phyloP scores from a whole-genome alignment of 345 rosid genomes.

The Streptanthus diversifolius region DNA sequence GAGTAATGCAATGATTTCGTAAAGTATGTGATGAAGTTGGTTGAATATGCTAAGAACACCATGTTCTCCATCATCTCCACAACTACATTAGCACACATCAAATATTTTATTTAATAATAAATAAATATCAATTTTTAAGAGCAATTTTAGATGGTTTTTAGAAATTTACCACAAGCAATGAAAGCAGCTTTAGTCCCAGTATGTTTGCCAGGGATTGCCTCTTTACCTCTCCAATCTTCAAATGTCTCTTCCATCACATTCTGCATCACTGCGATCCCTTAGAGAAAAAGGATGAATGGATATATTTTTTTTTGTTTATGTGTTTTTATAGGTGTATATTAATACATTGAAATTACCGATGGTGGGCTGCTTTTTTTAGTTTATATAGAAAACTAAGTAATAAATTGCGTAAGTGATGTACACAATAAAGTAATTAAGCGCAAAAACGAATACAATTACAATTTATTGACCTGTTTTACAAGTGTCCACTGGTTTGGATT shows the following conservation, averaged over 20 bases:
- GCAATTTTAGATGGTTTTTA: not conserved
- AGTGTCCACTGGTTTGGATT: not conserved
- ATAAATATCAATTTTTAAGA: not conserved
- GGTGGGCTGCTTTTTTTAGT: slow-evolving; percentile 4
- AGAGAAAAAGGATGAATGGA: not conserved
- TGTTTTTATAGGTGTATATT: not conserved
- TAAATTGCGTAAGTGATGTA: not conserved
- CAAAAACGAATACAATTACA: slow-evolving; percentile 6
- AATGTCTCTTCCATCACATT: slow-evolving; percentile 25
- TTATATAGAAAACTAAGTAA: not conserved
- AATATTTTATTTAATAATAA: not conserved
- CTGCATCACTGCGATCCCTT: slow-evolving; percentile 7
- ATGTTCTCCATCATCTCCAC: slow-evolving; percentile 66
- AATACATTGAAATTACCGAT: not conserved
- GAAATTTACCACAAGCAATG: slow-evolving; percentile 42
- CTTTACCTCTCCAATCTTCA: slow-evolving; percentile 50
- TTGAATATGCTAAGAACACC: slow-evolving; percentile 52
- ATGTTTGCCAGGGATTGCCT: slow-evolving; percentile 39
- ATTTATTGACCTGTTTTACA: slow-evolving; percentile 3
- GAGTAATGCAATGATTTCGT: slow-evolving; percentile 45
- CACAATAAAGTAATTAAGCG: not conserved
- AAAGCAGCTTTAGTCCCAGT: slow-evolving; percentile 47
- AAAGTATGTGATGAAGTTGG: slow-evolving; percentile 51
- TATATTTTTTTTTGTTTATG: not conserved
- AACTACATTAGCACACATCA: slow-evolving; percentile 27